Conservation (phyloP, 495 filamentous ascomycete species). For the Ascodesmis nigricans region DNA sequence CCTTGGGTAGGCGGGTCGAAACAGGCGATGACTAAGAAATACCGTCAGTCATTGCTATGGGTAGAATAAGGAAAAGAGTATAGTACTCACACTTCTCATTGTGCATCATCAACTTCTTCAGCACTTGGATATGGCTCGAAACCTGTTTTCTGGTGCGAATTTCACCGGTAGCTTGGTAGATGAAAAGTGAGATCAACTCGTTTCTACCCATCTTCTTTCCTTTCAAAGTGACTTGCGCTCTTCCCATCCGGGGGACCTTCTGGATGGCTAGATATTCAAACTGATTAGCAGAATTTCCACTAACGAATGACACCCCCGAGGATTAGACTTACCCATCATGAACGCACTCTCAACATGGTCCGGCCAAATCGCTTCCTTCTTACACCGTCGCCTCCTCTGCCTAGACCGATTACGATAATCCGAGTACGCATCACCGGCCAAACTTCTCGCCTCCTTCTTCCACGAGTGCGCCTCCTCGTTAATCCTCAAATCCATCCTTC, state of each 20-base stretch:
- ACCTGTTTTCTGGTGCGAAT: constrained; percentile 62
- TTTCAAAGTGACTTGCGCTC: constrained; percentile 50
- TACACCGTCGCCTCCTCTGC: too few relatives aligned
- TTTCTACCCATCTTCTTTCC: constrained; percentile 67
- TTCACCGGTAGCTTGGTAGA: constrained; percentile 46
- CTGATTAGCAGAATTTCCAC: constrained; percentile 2
- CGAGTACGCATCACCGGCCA: too few relatives aligned
- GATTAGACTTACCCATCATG: constrained; percentile 51
- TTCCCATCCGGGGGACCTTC: constrained; percentile 58
- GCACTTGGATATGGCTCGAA: constrained; percentile 91
- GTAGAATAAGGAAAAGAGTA: too few relatives aligned
- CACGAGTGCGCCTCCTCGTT: too few relatives aligned
- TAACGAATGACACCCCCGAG: constrained; percentile 1
- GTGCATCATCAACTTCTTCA: constrained; percentile 55
- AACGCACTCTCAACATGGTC: constrained; percentile 70
- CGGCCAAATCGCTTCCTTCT: too few relatives aligned
- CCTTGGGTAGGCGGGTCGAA: too few relatives aligned
- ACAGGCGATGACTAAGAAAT: too few relatives aligned
- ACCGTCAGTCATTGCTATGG: too few relatives aligned
- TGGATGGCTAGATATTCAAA: constrained; percentile 41
- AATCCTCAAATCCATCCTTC: too few relatives aligned
- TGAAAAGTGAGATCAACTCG: constrained; percentile 69
- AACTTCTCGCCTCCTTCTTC: too few relatives aligned
- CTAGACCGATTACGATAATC: too few relatives aligned
- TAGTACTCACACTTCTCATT: constrained; percentile 30